These are phyloP conservation scores for Coleophoma eucalyptorum DNA, from an alignment of 2,329 filamentous ascomycete genomes.

Conservation along the genomic window DNA sequence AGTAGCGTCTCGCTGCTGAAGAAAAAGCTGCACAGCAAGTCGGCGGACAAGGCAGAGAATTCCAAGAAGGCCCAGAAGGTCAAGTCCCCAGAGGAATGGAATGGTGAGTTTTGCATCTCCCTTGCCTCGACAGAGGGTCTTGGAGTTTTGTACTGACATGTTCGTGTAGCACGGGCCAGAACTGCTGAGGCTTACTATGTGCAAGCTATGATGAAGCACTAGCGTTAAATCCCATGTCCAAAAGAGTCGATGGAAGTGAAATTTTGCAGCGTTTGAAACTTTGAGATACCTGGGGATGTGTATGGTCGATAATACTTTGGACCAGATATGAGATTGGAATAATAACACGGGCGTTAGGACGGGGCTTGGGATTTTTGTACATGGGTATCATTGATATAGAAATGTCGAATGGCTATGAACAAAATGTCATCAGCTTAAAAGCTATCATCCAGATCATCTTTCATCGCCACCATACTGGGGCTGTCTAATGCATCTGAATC, in stretches of 20 bases:
- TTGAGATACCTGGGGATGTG: constrained; percentile 1
- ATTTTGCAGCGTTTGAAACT: too few species aligned
- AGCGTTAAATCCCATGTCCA: too few species aligned
- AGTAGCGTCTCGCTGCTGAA: constrained; percentile 21
- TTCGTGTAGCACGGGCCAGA: constrained; percentile 11
- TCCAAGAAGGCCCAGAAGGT: not conserved
- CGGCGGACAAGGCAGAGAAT: constrained; percentile 7
- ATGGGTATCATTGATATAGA: constrained; percentile 1
- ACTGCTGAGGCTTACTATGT: constrained; percentile 20
- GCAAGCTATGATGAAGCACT: constrained; percentile 8
- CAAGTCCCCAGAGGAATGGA: not conserved
- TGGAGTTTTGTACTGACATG: too few species aligned
- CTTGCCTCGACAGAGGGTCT: too few species aligned
- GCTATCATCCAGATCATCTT: constrained; percentile 57
- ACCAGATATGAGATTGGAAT: too few species aligned
- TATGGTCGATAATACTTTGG: too few species aligned
- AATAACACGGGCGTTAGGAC: too few species aligned
- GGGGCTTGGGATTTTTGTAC: too few species aligned
- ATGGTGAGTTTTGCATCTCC: constrained; percentile 6
- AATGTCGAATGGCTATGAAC: not conserved
- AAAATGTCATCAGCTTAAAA: constrained; percentile 37
- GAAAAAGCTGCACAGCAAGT: constrained; percentile 7
- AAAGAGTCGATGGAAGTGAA: constrained; percentile 1
- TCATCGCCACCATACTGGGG: constrained; percentile 63
- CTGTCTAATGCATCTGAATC: constrained; percentile 48